Base-by-base conservation (phyloP, 768 basidiomycete species). In the Lactarius trivialis region DNA sequence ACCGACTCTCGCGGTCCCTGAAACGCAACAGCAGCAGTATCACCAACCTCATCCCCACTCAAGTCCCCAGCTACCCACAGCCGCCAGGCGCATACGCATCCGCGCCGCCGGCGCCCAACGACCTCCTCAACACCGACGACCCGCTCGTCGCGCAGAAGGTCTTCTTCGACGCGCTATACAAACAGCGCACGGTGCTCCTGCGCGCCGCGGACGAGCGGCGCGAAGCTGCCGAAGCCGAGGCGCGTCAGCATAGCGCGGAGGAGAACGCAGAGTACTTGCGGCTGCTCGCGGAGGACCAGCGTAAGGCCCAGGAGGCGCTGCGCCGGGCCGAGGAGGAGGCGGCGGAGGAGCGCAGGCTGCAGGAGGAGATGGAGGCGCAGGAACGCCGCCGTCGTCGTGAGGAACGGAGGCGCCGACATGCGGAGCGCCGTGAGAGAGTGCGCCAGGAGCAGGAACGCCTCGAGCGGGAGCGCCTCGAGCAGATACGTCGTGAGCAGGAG, bases 111-210 rank as follows among this genome's bases (percentile, higher is more conserved):
- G 32, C 12, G 33, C 21, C 50, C 15, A 11, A 39, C 37, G 3
- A 14, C 6, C 30, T 30, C 30, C 30, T 3, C 30, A 6, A 30
- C 30, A 30, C 30, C 2, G 30, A 30, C 30, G 30, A 30, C 30
- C 14, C 32, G 5, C 53, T 64, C 48, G 24, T 55, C 4, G 34
- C 3, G 8, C 53, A 55, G 28, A 49, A 60, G 24, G 1, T 56
- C 9, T 64, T 64, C 58, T n/a, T 60, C 58, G 63, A 64, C 1
- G 58, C 45, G 24, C 54, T 63, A 8, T 24, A 11, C 48, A 30
- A 28, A 9, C 36, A 48, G 2, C 62, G 62, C 14, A 17, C 41
- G 32, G 37, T n/a, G 37, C 37, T 59, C 24, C 48, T 49, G 21
- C 21, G 37, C 1, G 48, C 48, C 7, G 24, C 26, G 3, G n/a